Conservation (phyloP, 2,329 filamentous ascomycete genomes). For the Cladosporium sp. region DNA sequence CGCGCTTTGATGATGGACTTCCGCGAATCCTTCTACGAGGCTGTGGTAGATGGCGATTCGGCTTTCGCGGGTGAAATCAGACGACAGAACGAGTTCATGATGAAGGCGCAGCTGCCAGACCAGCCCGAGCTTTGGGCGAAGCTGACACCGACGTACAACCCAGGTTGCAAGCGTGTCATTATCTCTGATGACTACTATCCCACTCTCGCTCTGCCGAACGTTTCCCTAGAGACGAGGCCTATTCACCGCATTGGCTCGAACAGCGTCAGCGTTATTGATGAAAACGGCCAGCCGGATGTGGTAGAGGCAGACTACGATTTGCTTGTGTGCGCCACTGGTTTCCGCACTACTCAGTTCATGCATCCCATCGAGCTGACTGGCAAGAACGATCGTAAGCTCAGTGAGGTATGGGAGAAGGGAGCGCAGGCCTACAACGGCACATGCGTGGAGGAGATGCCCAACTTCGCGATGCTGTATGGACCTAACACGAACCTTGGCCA, state of each 20-base stretch:
- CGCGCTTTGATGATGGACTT: conserved; percentile 53
- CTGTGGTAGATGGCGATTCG: conserved; percentile 40
- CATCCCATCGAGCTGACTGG: conserved; percentile 53
- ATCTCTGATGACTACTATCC: conserved; percentile 55
- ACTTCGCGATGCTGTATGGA: conserved; percentile 56
- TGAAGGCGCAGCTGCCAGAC: conserved; percentile 46
- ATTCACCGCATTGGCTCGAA: conserved; percentile 46
- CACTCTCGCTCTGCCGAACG: conserved; percentile 44
- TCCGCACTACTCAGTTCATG: conserved; percentile 57
- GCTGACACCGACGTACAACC: conserved; percentile 50
- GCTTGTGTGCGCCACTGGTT: conserved; percentile 56
- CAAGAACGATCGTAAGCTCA: conserved; percentile 38
- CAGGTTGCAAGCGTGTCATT: conserved; percentile 54
- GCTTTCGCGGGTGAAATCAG: conserved; percentile 40
- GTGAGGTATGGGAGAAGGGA: conserved; percentile 51
- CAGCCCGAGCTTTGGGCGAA: conserved; percentile 50
- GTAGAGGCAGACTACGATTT: conserved; percentile 44
- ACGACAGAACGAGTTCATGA: conserved; percentile 32
- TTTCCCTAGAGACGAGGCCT: conserved; percentile 47
- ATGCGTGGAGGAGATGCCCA: conserved; percentile 49
- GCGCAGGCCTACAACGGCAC: conserved; percentile 50
- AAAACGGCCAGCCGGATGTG: conserved; percentile 20
- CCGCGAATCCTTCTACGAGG: conserved; percentile 46
- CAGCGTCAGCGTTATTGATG: conserved; percentile 44
- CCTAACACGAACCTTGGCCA: conserved; percentile 50